phyloP scores from a whole-genome alignment of 2,329 filamentous ascomycete genomes.

The Aspergillus sojae region DNA sequence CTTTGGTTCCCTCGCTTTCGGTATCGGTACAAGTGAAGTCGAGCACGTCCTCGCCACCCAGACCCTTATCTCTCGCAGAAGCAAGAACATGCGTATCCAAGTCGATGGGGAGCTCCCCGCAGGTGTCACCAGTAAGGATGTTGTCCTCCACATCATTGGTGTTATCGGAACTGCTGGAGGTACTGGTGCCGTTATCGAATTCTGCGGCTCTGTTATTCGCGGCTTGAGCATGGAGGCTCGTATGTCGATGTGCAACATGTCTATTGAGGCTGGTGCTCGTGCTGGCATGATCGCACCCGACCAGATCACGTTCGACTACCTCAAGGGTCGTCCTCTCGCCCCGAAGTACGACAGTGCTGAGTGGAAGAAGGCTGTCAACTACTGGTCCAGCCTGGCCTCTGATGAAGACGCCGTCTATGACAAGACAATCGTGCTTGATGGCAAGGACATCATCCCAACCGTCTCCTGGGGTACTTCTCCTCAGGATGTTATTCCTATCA shows the following conservation, averaged over 20 bases:
- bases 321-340: conserved; percentile 86
- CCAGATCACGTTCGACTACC: conserved; percentile 90
- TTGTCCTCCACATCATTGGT: conserved; percentile 90
- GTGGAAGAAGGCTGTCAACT: conserved; percentile 84
- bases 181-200: conserved; percentile 93
- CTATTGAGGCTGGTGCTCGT: conserved; percentile 91
- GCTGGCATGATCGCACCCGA: conserved; percentile 97
- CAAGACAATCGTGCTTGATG: conserved; percentile 83
- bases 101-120: conserved; percentile 87
- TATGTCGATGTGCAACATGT: conserved; percentile 99
- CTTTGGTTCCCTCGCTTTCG: conserved; percentile 91
- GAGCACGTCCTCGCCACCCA: conserved; percentile 98
- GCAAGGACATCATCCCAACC: conserved; percentile 89
- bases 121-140: conserved; percentile 94
- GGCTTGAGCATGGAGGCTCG: conserved; percentile 90
- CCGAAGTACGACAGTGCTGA: conserved; percentile 81
- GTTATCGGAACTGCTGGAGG: conserved; percentile 93
- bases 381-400: conserved; percentile 85
- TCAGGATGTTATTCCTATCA: conserved; percentile 95
- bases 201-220: conserved; percentile 91
- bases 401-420: conserved; percentile 91
- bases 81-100: conserved; percentile 98
- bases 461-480: conserved; percentile 97
- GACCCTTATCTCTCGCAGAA: conserved; percentile 89
- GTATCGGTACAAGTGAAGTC: conserved; percentile 97